phyloP scores from a whole-genome alignment of 2,329 filamentous ascomycete genomes.

The Penicillium psychrosexuale region DNA sequence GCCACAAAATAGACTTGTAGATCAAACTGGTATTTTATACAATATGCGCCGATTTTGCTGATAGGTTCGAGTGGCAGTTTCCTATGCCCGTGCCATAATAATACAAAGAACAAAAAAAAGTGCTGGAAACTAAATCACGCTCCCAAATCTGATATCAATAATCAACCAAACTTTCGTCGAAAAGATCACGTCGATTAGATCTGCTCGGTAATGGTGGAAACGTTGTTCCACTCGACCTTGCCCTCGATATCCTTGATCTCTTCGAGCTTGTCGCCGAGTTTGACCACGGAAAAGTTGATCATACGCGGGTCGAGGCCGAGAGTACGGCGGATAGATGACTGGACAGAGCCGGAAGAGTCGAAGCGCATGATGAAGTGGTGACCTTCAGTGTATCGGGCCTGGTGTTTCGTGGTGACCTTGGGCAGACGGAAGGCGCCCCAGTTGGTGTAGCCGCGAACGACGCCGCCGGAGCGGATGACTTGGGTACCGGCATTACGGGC shows the following conservation, averaged over 20 bases:
- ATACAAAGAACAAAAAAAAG: constrained; percentile 26
- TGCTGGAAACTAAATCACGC: constrained; percentile 12
- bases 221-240: constrained; percentile 52
- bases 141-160: constrained; percentile 10
- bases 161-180: not conserved
- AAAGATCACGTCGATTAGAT: constrained; percentile 15
- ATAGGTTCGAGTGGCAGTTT: constrained; percentile 20
- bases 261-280: constrained; percentile 68
- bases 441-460: constrained; percentile 88
- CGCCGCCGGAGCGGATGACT: constrained; percentile 78
- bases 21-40: constrained; percentile 24
- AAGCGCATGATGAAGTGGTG: constrained; percentile 99
- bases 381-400: constrained; percentile 76
- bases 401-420: constrained; percentile 72
- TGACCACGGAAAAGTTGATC: constrained; percentile 82
- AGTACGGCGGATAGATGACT: constrained; percentile 70
- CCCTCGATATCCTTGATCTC: constrained; percentile 59
- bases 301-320: constrained; percentile 84
- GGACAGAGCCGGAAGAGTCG: constrained; percentile 71
- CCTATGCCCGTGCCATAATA: constrained; percentile 26
- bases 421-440: constrained; percentile 93
- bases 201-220: constrained; percentile 27
- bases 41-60: constrained; percentile 36
- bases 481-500: constrained; percentile 78
- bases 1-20: constrained; percentile 3